These are phyloP conservation scores for Triadica sebifera DNA, from an alignment of 345 rosid species.

Conservation along the genomic window DNA sequence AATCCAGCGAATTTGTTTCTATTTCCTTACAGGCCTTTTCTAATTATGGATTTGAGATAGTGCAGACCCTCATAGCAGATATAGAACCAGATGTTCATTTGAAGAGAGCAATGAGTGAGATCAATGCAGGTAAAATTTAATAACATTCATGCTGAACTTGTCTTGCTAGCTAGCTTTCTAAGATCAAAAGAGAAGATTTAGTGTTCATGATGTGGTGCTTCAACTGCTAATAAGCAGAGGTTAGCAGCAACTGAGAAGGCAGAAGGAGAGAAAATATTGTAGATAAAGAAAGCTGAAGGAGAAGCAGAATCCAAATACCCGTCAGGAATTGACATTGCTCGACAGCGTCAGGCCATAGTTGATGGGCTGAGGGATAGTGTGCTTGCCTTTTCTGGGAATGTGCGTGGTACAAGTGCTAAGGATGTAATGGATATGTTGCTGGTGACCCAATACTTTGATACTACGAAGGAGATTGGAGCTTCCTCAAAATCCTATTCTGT, in stretches of 20 bases:
- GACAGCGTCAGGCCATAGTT: constrained; percentile 29
- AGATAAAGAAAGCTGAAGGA: constrained; percentile 25
- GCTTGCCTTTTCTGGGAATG: constrained; percentile 27
- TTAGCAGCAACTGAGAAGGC: constrained; percentile 27
- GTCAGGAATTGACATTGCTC: constrained; percentile 21
- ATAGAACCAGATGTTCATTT: constrained; percentile 16
- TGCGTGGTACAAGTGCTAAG: constrained; percentile 28
- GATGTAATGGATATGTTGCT: constrained; percentile 32
- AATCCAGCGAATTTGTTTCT: too few species aligned
- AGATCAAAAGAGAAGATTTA: too few species aligned
- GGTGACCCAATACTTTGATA: constrained; percentile 25
- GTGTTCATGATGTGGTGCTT: neutral
- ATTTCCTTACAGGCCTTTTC: constrained; percentile 14
- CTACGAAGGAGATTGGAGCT: constrained; percentile 28
- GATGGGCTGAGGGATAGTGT: constrained; percentile 31
- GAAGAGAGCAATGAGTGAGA: constrained; percentile 23
- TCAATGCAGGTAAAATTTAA: constrained; percentile 16
- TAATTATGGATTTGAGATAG: constrained; percentile 21
- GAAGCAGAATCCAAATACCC: constrained; percentile 26
- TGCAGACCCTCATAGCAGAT: constrained; percentile 25
- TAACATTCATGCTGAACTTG: neutral
- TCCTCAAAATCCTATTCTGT: constrained; percentile 20
- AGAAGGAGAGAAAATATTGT: constrained; percentile 26
- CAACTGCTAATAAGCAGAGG: constrained; percentile 21
- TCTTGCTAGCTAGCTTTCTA: too few species aligned